Evolutionary conservation across 2,329 filamentous ascomycete species (phyloP), one percentile per base, ranked within the genome.

Genomic region (Aureobasidium subglaciale): DNA sequence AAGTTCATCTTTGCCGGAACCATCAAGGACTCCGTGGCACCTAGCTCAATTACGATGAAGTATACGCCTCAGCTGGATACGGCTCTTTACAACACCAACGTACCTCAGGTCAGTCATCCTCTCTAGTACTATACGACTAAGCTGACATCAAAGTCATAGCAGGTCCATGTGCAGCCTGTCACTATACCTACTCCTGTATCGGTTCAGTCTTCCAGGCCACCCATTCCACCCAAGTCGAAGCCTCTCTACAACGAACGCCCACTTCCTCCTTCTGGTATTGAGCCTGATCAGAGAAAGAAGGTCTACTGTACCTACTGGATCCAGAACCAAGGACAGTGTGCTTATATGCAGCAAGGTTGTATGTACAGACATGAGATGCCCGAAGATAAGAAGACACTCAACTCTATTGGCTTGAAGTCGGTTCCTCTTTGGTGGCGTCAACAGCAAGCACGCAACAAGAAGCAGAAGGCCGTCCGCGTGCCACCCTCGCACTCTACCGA

Each of bases 351-450:
- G 68, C 85, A 91, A 65, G 90, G 91, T 0, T 96, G 91, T 73
- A 83, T 85, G 61, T 96, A 84, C 75, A 92, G 90, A 73, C 91
- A 96, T 68, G 88, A 93, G 68, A 95, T 96, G 87, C 91, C 91
- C 0, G 70, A 74, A 24, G 83, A 90, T 60, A 76, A 76, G 49
- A 73, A 76, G 0, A 87, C 83, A 1, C 81, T 95, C 62, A 73
- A 80, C 40, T 75, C 78, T 6, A 77, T 95, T 2, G 91, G 91
- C 0, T 79, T 95, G 49, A 70, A 71, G 2, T 71, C 74, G 38
- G 70, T 78, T 15, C 82, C 82, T 8, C 67, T 69, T 7, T 85
- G 82, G 82, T 83, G 75, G 64, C 72, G 74, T 53, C 77, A 83
- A 53, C 75, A 76, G 62, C 60, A 65, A 22, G 62, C 59, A 22